Percentiles rank a stretch among this genome's conserved stretches.
Evolutionary conservation across 352 stramenopile species (phyloP).

Genomic region (Phytopythium kandeliae): DNA sequence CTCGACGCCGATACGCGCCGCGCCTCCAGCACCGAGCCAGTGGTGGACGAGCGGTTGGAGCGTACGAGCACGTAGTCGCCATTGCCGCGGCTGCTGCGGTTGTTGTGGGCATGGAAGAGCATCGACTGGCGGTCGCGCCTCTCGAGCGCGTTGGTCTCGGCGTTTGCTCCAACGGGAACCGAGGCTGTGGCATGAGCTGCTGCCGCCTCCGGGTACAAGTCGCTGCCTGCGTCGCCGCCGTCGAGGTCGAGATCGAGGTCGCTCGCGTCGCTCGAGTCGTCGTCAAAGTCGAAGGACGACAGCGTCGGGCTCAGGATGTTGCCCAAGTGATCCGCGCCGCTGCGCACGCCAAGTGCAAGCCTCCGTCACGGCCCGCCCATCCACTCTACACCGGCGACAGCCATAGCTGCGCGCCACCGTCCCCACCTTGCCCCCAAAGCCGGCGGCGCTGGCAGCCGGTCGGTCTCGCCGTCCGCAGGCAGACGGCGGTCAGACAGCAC

Average conservation of each 20-base stretch:
- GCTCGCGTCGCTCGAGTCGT: constrained; percentile 42
- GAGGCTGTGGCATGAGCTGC: not conserved
- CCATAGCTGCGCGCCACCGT: constrained; percentile 3
- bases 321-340: constrained; percentile 42
- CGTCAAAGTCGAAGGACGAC: constrained; percentile 85
- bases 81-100: not conserved
- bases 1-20: constrained; percentile 1
- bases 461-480: constrained; percentile 9
- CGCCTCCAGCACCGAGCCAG: constrained; percentile 31
- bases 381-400: not conserved
- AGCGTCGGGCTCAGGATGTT: constrained; percentile 75
- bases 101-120: constrained; percentile 19
- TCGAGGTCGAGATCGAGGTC: constrained; percentile 19
- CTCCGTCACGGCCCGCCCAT: too few species aligned
- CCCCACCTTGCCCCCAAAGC: constrained; percentile 40
- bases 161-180: not conserved
- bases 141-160: constrained; percentile 10
- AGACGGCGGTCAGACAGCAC: constrained; percentile 25
- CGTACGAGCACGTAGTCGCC: constrained; percentile 18
- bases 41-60: constrained; percentile 49
- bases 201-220: not conserved
- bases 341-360: not conserved
- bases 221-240: constrained; percentile 4
- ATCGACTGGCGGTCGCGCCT: constrained; percentile 24
- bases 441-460: constrained; percentile 12